phyloP scores from a whole-genome alignment of 2,329 filamentous ascomycete species.

The Aspergillus sp. region DNA sequence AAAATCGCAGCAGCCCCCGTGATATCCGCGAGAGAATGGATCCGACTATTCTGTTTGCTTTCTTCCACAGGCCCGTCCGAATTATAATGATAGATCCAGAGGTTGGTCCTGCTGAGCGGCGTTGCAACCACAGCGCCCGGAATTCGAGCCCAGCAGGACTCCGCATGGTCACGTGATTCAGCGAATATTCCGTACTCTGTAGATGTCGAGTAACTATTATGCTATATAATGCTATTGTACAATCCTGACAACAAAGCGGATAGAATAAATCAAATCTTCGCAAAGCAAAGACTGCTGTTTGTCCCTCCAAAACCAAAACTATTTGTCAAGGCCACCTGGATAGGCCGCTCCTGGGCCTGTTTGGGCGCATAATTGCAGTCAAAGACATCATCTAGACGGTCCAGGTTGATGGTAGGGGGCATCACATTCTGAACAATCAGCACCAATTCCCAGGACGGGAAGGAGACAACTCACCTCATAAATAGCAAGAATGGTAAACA shows the following conservation, averaged over 20 bases:
- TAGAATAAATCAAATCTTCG: constrained; percentile 6
- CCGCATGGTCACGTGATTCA: not conserved
- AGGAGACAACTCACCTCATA: constrained; percentile 53
- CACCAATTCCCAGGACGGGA: not conserved
- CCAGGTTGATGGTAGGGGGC: constrained; percentile 80
- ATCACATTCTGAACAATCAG: constrained; percentile 54
- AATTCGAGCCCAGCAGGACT: not conserved
- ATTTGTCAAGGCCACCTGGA: constrained; percentile 76
- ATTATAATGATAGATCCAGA: not conserved
- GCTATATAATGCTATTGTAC: not conserved
- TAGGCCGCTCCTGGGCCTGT: constrained; percentile 57
- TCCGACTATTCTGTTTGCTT: too few relatives aligned
- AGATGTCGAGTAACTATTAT: too few relatives aligned
- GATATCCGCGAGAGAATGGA: too few relatives aligned
- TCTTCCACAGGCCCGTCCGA: not conserved
- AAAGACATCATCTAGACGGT: constrained; percentile 56
- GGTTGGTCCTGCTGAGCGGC: too few relatives aligned
- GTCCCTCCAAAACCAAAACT: constrained; percentile 98
- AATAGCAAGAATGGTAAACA: constrained; percentile 75
- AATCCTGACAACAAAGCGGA: not conserved
- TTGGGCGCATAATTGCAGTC: constrained; percentile 79
- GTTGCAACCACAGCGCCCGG: too few relatives aligned
- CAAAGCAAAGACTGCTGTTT: constrained; percentile 80
- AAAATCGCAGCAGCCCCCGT: too few relatives aligned
- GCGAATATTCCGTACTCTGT: too few relatives aligned